Percentiles rank a stretch among this genome's conserved stretches.
These are phyloP conservation scores for Tardiomyces depauwii DNA, from an alignment of 1,139 yeast species.

Conservation along the genomic window DNA sequence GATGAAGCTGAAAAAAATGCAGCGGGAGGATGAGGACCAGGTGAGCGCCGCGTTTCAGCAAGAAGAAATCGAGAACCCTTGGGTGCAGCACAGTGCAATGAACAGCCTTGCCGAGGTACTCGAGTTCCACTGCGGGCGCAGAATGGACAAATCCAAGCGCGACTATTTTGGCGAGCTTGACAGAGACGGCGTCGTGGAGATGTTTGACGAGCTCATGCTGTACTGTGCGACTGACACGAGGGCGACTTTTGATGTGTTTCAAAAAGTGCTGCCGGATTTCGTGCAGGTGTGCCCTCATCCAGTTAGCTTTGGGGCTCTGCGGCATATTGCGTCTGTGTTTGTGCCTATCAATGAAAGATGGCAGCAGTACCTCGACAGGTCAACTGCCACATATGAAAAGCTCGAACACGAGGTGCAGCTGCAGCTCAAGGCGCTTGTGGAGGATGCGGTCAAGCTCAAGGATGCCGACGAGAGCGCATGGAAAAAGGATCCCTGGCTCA, in stretches of 20 bases:
- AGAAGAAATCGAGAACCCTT: conserved; percentile 37
- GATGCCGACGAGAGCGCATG: conserved; percentile 24
- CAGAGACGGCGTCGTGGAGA: conserved; percentile 40
- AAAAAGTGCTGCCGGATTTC: conserved; percentile 60
- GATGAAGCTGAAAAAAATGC: conserved; percentile 35
- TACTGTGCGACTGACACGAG: conserved; percentile 85
- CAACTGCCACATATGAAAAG: conserved; percentile 58
- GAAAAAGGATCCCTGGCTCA: conserved; percentile 70
- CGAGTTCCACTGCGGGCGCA: conserved; percentile 60
- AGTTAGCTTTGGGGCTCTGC: conserved; percentile 81
- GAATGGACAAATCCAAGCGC: conserved; percentile 56
- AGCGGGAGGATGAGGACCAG: conserved; percentile 8
- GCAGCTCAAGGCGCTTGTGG: conserved; percentile 50
- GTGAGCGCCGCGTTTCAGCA: conserved; percentile 19
- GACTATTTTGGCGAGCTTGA: conserved; percentile 50
- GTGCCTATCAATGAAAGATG: conserved; percentile 71
- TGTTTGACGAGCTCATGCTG: conserved; percentile 49
- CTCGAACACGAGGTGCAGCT: conserved; percentile 46
- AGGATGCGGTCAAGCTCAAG: conserved; percentile 38
- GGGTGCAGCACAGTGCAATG: conserved; percentile 67
- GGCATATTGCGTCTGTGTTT: conserved; percentile 64
- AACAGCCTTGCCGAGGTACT: conserved; percentile 81
- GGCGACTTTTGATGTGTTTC: conserved; percentile 62
- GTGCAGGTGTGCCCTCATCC: conserved; percentile 76
- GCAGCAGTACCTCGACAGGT: conserved; percentile 55